These are phyloP conservation scores for Astragalus membranaceus DNA, from an alignment of 306 rosid genomes.

Conservation along the genomic window DNA sequence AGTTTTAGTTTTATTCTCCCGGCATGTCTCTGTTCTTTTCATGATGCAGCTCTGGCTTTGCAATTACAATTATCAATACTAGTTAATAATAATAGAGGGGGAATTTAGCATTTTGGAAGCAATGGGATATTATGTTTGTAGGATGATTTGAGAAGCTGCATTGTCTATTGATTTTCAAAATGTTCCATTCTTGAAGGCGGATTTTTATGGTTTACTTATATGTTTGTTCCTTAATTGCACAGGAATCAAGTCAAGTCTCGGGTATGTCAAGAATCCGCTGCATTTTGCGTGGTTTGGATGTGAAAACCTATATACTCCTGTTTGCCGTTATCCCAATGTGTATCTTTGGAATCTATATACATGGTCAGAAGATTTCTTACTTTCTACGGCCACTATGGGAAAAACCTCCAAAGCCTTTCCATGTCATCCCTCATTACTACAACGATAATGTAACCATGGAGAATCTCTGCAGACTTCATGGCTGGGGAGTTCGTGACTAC, in stretches of 20 bases:
- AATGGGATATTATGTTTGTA: not conserved
- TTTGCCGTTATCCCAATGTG: slow-evolving; percentile 68
- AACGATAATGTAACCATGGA: slow-evolving; percentile 86
- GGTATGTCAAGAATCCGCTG: slow-evolving; percentile 92
- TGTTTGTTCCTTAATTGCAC: slow-evolving; percentile 26
- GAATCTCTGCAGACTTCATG: slow-evolving; percentile 87
- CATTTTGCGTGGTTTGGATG: slow-evolving; percentile 78
- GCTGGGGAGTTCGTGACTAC: slow-evolving; percentile 87
- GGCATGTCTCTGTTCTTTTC: not conserved
- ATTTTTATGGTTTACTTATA: not conserved
- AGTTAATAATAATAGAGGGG: not conserved
- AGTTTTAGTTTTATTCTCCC: not conserved
- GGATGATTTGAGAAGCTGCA: not conserved
- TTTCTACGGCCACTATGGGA: slow-evolving; percentile 97
- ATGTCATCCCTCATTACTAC: slow-evolving; percentile 83
- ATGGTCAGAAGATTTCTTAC: slow-evolving; percentile 98
- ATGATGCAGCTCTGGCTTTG: not conserved
- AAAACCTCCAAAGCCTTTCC: slow-evolving; percentile 79
- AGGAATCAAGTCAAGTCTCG: slow-evolving; percentile 71
- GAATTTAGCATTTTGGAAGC: not conserved
- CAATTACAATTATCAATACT: not conserved
- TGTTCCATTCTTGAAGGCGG: not conserved
- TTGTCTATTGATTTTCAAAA: not conserved
- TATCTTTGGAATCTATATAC: slow-evolving; percentile 61
- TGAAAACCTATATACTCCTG: slow-evolving; percentile 69